Percentiles rank a stretch among this genome's conserved stretches.
These are phyloP conservation scores for Clausena lansium DNA, from an alignment of 345 rosid species.

Conservation along the genomic window DNA sequence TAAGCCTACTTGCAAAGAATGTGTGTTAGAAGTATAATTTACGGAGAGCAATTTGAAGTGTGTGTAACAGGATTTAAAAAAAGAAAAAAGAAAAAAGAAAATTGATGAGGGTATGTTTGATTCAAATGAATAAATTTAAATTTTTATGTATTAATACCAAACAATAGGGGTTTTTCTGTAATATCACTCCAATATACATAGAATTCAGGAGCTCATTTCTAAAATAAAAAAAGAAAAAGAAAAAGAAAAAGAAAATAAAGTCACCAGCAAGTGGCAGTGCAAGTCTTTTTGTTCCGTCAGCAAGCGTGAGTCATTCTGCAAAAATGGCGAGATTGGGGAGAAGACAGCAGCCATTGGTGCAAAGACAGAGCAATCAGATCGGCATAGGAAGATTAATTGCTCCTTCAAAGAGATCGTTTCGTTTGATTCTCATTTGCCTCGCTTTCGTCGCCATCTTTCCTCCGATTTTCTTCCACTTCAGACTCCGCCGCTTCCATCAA, in stretches of 20 bases:
- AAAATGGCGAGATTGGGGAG: slow-evolving; percentile 15
- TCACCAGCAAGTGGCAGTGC: background rate
- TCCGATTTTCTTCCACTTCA: slow-evolving; percentile 81
- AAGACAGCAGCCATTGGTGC: background rate
- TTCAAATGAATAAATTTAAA: background rate
- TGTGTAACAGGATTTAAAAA: too few relatives aligned
- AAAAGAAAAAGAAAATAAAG: too few relatives aligned
- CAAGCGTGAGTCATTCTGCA: background rate
- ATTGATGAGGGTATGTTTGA: too few relatives aligned
- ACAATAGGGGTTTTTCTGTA: background rate
- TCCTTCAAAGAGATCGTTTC: slow-evolving; percentile 38
- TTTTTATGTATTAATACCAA: background rate
- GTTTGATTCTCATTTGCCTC: slow-evolving; percentile 50
- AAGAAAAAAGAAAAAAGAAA: too few relatives aligned
- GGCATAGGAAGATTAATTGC: slow-evolving; percentile 14
- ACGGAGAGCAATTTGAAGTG: too few relatives aligned
- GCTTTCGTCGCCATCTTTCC: slow-evolving; percentile 69
- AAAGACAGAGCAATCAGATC: background rate
- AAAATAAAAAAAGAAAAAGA: too few relatives aligned
- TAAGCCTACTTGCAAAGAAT: too few relatives aligned
- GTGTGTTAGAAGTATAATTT: too few relatives aligned
- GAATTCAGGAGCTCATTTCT: too few relatives aligned
- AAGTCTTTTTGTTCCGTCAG: background rate
- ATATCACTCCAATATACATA: background rate
- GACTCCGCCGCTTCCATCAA: slow-evolving; percentile 69